These are phyloP conservation scores for Malassezia yamatoensis DNA, from an alignment of 1,284 basidiomycete genomes.

Conservation along the genomic window DNA sequence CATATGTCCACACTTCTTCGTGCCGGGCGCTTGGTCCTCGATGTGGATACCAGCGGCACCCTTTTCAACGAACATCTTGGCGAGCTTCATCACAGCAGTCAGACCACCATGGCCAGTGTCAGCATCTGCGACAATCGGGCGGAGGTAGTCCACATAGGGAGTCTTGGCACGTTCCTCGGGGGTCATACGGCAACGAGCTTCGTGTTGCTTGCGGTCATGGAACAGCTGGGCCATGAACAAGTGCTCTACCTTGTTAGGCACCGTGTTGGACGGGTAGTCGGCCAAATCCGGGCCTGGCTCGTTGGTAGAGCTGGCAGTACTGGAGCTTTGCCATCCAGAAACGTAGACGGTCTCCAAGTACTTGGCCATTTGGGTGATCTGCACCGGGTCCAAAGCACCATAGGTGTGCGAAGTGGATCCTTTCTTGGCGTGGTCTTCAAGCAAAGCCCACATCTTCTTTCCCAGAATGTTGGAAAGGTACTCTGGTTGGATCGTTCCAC, in stretches of 20 bases:
- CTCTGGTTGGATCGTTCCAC: conserved; percentile 71
- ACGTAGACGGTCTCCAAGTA: conserved; percentile 49
- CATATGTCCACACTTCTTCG: conserved; percentile 59
- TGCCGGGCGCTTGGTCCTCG: conserved; percentile 82
- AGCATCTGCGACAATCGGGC: conserved; percentile 49
- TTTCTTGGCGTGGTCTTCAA: conserved; percentile 54
- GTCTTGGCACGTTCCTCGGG: conserved; percentile 37
- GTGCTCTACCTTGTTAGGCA: conserved; percentile 59
- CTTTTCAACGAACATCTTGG: conserved; percentile 80
- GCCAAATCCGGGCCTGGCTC: conserved; percentile 58
- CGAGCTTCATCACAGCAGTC: conserved; percentile 93
- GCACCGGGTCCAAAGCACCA: conserved; percentile 93
- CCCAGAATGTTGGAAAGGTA: conserved; percentile 78
- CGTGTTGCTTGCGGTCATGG: conserved; percentile 47
- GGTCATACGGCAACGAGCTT: conserved; percentile 37
- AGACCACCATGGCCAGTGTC: conserved; percentile 71
- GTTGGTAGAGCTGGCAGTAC: conserved; percentile 46
- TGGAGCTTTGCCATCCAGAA: conserved; percentile 46
- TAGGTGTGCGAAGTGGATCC: conserved; percentile 76
- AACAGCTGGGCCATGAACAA: conserved; percentile 48
- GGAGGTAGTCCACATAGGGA: conserved; percentile 44
- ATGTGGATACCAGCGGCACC: conserved; percentile 79
- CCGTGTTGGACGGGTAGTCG: conserved; percentile 84
- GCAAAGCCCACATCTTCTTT: conserved; percentile 72
- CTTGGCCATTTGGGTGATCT: conserved; percentile 55